A percentile compares a stretch with the other conserved stretches of the same genome.
These are phyloP conservation scores for Zygoascus biomembranicola DNA, from an alignment of 805 yeast genomes.

Conservation along the genomic window DNA sequence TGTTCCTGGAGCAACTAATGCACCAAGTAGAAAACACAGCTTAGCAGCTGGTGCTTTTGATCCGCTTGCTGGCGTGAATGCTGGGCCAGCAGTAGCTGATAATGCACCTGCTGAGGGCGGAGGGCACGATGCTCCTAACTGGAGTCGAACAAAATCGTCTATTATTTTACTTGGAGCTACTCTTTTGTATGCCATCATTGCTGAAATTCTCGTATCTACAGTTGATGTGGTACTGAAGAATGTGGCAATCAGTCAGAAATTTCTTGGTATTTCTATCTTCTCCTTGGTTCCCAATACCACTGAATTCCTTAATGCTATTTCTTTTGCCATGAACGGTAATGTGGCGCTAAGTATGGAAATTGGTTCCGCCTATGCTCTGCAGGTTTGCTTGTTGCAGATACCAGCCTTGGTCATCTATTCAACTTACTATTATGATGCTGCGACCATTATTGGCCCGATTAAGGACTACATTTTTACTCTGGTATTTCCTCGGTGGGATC, in stretches of 20 bases:
- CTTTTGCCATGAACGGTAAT: constrained; percentile 92
- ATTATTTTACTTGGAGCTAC: constrained; percentile 80
- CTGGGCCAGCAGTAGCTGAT: constrained; percentile 5
- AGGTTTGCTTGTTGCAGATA: constrained; percentile 87
- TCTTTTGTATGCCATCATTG: constrained; percentile 80
- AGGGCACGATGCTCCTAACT: constrained; percentile 95
- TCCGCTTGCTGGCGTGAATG: background rate
- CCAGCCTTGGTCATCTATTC: constrained; percentile 84
- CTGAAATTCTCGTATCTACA: constrained; percentile 87
- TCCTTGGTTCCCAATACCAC: constrained; percentile 96
- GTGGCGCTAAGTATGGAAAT: constrained; percentile 96
- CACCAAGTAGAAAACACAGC: background rate
- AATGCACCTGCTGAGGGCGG: constrained; percentile 28
- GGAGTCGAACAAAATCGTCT: constrained; percentile 83
- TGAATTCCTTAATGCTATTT: constrained; percentile 92
- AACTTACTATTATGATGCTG: constrained; percentile 36
- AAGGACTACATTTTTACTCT: constrained; percentile 49
- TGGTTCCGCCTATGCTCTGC: constrained; percentile 95
- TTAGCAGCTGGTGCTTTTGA: background rate
- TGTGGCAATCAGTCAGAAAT: constrained; percentile 81
- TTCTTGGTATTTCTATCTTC: constrained; percentile 87
- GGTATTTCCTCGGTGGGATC: constrained; percentile 93
- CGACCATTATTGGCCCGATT: constrained; percentile 22
- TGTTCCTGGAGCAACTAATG: background rate
- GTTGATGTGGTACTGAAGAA: constrained; percentile 77